phyloP scores from a whole-genome alignment of 352 stramenopile genomes.

The Phytophthora multivora region DNA sequence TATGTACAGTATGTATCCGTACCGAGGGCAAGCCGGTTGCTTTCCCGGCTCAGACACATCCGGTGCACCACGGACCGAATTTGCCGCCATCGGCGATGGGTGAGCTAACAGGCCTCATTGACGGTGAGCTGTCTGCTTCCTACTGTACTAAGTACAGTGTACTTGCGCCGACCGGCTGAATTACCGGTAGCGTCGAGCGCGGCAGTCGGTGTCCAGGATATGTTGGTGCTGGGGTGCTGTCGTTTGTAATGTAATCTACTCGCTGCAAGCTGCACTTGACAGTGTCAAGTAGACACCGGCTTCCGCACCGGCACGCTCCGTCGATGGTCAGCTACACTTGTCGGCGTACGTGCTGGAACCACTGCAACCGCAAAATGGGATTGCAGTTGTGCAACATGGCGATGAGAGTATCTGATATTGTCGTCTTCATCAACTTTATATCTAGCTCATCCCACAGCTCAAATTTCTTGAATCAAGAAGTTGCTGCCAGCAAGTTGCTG shows the following conservation, averaged over 20 bases:
- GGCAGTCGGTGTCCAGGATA: background rate
- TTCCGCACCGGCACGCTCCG: background rate
- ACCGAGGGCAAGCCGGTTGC: conserved; percentile 5
- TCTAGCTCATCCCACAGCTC: conserved; percentile 5
- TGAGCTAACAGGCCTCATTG: conserved; percentile 11
- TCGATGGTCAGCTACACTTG: background rate
- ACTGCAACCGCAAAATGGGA: no score
- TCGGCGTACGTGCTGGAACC: background rate
- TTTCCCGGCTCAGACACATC: conserved; percentile 33
- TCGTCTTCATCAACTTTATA: conserved; percentile 17
- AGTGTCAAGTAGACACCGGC: background rate
- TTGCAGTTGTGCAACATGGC: conserved; percentile 10
- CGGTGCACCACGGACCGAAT: conserved; percentile 9
- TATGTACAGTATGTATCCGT: no score
- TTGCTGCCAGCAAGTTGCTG: background rate
- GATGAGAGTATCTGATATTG: conserved; percentile 28
- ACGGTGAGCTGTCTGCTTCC: background rate
- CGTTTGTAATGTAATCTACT: conserved; percentile 1
- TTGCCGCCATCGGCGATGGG: conserved; percentile 3
- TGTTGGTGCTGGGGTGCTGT: no score
- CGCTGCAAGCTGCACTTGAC: background rate
- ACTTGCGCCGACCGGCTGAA: background rate
- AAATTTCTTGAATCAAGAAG: conserved; percentile 21
- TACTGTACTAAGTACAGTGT: no score
- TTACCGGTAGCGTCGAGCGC: background rate